phyloP scores from a whole-genome alignment of 148 eudicot genomes.

The Arctostaphylos glauca region DNA sequence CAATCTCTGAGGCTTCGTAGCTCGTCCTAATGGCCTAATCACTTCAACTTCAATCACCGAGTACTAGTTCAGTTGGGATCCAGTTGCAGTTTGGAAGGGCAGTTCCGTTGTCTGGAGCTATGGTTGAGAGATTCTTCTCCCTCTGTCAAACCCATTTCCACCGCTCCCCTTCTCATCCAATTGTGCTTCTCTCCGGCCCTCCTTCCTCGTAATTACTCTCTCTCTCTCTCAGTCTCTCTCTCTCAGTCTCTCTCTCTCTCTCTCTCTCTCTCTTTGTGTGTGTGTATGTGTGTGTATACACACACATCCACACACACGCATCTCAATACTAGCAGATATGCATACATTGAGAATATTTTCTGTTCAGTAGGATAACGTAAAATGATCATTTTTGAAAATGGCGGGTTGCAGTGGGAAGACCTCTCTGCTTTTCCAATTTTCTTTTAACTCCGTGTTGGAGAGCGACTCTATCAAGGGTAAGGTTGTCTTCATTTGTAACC shows the following conservation, averaged over 20 bases:
- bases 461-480: slow-evolving; percentile 13
- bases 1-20: too few relatives aligned
- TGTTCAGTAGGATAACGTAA: background rate
- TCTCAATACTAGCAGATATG: background rate
- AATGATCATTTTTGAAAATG: slow-evolving; percentile 1
- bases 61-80: too few relatives aligned
- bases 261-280: too few relatives aligned
- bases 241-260: background rate
- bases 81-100: background rate
- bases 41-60: too few relatives aligned
- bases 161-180: slow-evolving; percentile 17
- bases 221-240: slow-evolving; percentile 8
- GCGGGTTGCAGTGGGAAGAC: slow-evolving; percentile 68
- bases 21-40: too few relatives aligned
- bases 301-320: background rate
- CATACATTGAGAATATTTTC: background rate
- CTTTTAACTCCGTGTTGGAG: slow-evolving; percentile 44
- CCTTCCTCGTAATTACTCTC: slow-evolving; percentile 34
- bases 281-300: too few relatives aligned
- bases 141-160: background rate
- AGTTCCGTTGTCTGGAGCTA: background rate
- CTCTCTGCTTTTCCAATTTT: slow-evolving; percentile 75
- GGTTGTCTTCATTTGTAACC: slow-evolving; percentile 34
- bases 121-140: slow-evolving; percentile 42
- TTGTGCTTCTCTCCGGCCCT: slow-evolving; percentile 72